Conservation (phyloP, 2,329 filamentous ascomycete species). For the Fusarium pseudonygamai region DNA sequence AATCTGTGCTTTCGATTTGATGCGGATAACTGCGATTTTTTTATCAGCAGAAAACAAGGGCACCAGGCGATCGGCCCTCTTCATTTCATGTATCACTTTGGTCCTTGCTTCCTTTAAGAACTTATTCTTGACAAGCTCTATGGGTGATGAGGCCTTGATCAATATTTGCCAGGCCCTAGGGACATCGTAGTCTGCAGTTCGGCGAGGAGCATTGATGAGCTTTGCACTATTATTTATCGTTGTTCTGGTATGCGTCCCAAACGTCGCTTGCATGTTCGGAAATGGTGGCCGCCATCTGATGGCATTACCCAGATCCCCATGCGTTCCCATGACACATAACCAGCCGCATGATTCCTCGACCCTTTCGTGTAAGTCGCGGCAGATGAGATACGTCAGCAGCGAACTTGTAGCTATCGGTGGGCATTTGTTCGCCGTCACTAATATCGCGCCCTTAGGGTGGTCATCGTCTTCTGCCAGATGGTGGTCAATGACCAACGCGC, state of each 20-base stretch:
- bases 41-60: conserved; percentile 72
- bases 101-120: conserved; percentile 61
- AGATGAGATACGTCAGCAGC: conserved; percentile 71
- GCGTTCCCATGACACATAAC: conserved; percentile 71
- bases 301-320: conserved; percentile 71
- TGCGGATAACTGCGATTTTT: conserved; percentile 70
- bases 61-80: conserved; percentile 67
- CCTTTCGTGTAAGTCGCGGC: conserved; percentile 62
- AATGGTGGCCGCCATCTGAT: conserved; percentile 74
- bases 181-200: conserved; percentile 70
- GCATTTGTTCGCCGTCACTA: conserved; percentile 70
- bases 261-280: conserved; percentile 69
- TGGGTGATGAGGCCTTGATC: conserved; percentile 58
- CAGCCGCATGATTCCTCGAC: conserved; percentile 64
- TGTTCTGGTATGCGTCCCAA: conserved; percentile 70
- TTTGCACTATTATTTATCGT: conserved; percentile 70
- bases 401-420: conserved; percentile 73
- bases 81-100: conserved; percentile 69
- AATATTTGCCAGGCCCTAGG: conserved; percentile 69
- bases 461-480: conserved; percentile 64
- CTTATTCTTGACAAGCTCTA: conserved; percentile 59
- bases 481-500: conserved; percentile 71
- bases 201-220: conserved; percentile 71
- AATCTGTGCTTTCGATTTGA: conserved; percentile 68
- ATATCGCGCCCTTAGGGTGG: conserved; percentile 63